Evolutionary conservation across 1,284 basidiomycete genomes (phyloP).

Genomic region (Ustilago lituana): DNA sequence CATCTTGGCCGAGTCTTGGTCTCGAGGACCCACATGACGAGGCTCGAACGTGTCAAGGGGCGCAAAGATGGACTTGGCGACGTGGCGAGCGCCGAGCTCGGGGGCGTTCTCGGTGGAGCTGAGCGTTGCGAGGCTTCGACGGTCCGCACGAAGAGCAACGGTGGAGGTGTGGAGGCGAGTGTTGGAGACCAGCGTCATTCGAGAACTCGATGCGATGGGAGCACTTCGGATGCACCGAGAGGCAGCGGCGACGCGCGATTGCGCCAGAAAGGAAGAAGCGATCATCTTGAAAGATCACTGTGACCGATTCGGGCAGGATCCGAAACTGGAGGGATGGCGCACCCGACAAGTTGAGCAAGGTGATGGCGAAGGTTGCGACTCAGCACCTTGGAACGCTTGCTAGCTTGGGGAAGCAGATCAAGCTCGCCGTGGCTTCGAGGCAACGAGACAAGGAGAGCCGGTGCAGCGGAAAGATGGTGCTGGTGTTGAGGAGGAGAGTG

Average conservation of each 20-base stretch:
- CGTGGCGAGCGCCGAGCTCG: slow-evolving; percentile 47
- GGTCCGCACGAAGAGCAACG: not conserved
- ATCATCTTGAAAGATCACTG: slow-evolving; percentile 16
- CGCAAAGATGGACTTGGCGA: slow-evolving; percentile 58
- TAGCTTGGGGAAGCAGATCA: slow-evolving; percentile 1
- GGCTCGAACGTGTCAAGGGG: slow-evolving; percentile 61
- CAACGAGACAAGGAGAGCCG: not conserved
- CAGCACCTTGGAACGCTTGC: slow-evolving; percentile 1
- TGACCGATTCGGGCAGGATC: slow-evolving; percentile 1
- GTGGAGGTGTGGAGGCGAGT: slow-evolving; percentile 6
- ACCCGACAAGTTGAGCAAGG: not conserved
- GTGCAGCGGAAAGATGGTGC: slow-evolving; percentile 4
- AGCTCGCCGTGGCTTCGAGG: slow-evolving; percentile 14
- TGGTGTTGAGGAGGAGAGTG: not conserved
- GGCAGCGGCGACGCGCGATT: slow-evolving; percentile 30
- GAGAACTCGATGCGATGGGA: slow-evolving; percentile 28
- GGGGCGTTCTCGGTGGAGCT: slow-evolving; percentile 52
- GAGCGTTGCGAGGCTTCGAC: slow-evolving; percentile 38
- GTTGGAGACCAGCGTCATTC: slow-evolving; percentile 4
- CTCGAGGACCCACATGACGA: slow-evolving; percentile 63
- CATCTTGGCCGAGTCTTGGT: slow-evolving; percentile 54
- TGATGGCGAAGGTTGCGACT: slow-evolving; percentile 3
- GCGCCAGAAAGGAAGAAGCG: slow-evolving; percentile 29
- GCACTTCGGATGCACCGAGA: slow-evolving; percentile 25
- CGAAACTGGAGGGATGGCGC: not conserved